Evolutionary conservation across 2,329 filamentous ascomycete genomes (phyloP), one percentile per base, ranked within the genome.

Genomic region (Exophiala viscosa): DNA sequence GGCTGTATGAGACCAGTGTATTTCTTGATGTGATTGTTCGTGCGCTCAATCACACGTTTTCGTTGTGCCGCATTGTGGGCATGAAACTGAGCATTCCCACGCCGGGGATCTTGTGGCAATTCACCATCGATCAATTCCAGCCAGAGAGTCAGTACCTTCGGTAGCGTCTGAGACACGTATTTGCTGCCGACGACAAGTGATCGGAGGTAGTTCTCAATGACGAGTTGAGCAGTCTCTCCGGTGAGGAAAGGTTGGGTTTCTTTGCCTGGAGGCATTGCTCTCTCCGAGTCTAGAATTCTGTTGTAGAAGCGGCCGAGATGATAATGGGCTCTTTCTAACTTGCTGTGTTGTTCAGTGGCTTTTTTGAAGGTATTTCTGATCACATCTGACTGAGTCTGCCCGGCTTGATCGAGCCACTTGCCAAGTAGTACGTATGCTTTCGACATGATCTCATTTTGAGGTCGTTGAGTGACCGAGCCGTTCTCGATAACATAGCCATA

Each of bases 301-400:
- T 96, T 95, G 78, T 99, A 99, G 70, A 97, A 90, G 42, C 92
- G 90, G 4, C 93, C 93, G 8, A 99, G 80, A 68, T 96, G 96
- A 68, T 97, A 99, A 67, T 97, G 92, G 0, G 90, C 91, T 70
- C 96, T 97, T 67, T 99, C 93, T 91, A 92, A 99, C 65, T 65
- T 68, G 41, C 66, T 64, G 55, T 74, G 69, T 35, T 72, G 66
- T 45, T 70, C 71, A 42, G 74, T 76, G 20, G 91, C 91, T 60
- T 87, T 82, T 57, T 90, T 86, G 64, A 96, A 99, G 65, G 89
- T 88, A 48, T 84, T 80, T 41, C 89, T 83, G 58, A 97, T 80
- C 3, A 88, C 84, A 40, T 83, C 80, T 3, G 89, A 88, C 64
- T 95, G 88, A 1, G 90, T 96, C 68, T 97, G 92, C 4, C 93